phyloP scores from a whole-genome alignment of 1,284 basidiomycete genomes.

The Taiwanofungus camphoratus region DNA sequence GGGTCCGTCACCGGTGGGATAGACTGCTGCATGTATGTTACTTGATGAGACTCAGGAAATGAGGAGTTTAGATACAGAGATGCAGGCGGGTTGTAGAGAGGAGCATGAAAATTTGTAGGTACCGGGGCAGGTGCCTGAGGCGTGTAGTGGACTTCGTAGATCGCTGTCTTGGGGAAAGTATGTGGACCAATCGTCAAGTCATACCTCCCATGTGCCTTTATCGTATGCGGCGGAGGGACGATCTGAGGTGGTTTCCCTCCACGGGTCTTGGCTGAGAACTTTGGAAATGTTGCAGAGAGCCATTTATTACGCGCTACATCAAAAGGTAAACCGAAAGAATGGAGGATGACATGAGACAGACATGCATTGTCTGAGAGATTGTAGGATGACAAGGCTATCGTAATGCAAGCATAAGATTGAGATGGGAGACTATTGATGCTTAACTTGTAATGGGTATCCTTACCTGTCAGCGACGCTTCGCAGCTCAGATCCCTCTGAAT shows the following conservation, averaged over 20 bases:
- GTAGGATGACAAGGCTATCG: slow-evolving; percentile 44
- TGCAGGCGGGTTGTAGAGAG: neutral
- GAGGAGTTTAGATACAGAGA: neutral
- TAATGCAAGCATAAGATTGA: no score
- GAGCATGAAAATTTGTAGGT: neutral
- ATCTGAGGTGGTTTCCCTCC: slow-evolving; percentile 46
- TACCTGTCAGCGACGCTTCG: slow-evolving; percentile 54
- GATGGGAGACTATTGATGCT: no score
- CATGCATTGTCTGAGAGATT: slow-evolving; percentile 67
- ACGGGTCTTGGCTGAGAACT: slow-evolving; percentile 57
- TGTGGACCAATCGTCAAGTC: slow-evolving; percentile 70
- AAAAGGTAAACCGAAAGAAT: slow-evolving; percentile 7
- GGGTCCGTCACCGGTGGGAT: neutral
- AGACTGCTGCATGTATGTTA: neutral
- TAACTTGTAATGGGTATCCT: no score
- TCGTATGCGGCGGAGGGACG: slow-evolving; percentile 56
- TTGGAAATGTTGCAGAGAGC: slow-evolving; percentile 63
- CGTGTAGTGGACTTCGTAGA: slow-evolving; percentile 64
- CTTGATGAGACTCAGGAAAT: neutral
- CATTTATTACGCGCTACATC: slow-evolving; percentile 59
- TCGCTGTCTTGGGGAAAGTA: slow-evolving; percentile 52
- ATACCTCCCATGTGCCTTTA: slow-evolving; percentile 57
- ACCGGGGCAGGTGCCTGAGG: slow-evolving; percentile 12
- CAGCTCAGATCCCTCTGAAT: slow-evolving; percentile 28
- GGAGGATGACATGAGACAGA: slow-evolving; percentile 2